A percentile compares a stretch with the other conserved stretches of the same genome.
phyloP scores from a whole-genome alignment of 73 alveolate species.

The Blepharisma stoltei region DNA sequence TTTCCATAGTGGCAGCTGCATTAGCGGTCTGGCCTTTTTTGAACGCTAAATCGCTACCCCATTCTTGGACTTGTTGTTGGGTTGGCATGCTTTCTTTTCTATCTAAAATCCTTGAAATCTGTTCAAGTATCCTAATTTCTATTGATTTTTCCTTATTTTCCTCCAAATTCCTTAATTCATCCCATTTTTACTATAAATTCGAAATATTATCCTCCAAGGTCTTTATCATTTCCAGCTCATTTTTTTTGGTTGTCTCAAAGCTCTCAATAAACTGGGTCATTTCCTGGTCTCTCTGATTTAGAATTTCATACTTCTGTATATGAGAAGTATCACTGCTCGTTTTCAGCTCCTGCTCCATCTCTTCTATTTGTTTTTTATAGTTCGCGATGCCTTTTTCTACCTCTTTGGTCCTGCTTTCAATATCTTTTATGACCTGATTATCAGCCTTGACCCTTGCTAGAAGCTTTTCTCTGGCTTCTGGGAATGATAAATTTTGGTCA shows the following conservation, averaged over 20 bases:
- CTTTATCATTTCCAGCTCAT: slow-evolving; percentile 71
- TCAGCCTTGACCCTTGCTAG: slow-evolving; percentile 88
- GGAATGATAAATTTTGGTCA: slow-evolving; percentile 91
- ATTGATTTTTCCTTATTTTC: no score
- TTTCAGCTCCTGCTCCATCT: slow-evolving; percentile 81
- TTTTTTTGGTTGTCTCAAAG: slow-evolving; percentile 75
- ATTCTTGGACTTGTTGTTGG: slow-evolving; percentile 51
- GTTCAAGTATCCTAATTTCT: no score
- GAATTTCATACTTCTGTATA: slow-evolving; percentile 81
- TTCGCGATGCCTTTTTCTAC: slow-evolving; percentile 80
- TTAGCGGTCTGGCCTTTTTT: slow-evolving; percentile 57
- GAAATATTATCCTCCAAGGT: slow-evolving; percentile 74
- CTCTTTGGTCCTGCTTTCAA: slow-evolving; percentile 90
- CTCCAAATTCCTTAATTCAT: no score
- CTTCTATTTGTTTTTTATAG: slow-evolving; percentile 82
- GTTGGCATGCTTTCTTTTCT: slow-evolving; percentile 63
- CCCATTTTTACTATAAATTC: no score
- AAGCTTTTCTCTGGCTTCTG: slow-evolving; percentile 92
- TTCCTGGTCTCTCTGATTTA: slow-evolving; percentile 89
- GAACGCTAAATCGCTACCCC: slow-evolving; percentile 60
- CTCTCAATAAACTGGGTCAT: slow-evolving; percentile 90
- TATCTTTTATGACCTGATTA: slow-evolving; percentile 77
- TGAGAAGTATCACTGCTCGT: slow-evolving; percentile 73
- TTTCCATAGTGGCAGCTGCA: slow-evolving; percentile 69
- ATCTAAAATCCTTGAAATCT: slow-evolving; percentile 58